Conservation (phyloP, 2,329 filamentous ascomycete species). For the Scedosporium minutisporum region DNA sequence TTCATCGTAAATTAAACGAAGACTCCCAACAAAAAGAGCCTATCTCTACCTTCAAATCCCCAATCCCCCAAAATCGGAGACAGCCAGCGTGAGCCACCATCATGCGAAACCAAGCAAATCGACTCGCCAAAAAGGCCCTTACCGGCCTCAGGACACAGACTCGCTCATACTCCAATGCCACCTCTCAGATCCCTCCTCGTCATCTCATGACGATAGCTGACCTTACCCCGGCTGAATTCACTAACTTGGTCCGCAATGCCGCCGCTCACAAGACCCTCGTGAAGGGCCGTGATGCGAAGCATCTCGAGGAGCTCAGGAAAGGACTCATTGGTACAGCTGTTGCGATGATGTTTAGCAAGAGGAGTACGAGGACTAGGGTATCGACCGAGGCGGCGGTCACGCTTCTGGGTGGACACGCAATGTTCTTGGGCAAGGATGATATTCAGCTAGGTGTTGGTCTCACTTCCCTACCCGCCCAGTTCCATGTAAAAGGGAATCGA, state of each 20-base stretch:
- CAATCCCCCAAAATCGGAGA: background rate
- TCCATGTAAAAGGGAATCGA: background rate
- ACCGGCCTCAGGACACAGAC: constrained; percentile 1
- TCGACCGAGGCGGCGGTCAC: constrained; percentile 86
- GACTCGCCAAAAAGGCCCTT: constrained; percentile 2
- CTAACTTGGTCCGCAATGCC: constrained; percentile 74
- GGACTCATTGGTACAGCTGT: constrained; percentile 68
- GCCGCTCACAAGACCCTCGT: constrained; percentile 64
- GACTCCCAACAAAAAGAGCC: background rate
- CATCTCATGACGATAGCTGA: constrained; percentile 91
- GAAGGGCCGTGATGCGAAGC: constrained; percentile 50
- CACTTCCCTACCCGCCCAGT: background rate
- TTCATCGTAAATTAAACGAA: background rate
- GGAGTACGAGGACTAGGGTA: constrained; percentile 84
- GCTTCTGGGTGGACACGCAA: constrained; percentile 83
- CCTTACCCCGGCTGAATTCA: constrained; percentile 69
- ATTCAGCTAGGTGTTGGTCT: constrained; percentile 78
- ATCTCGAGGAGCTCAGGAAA: constrained; percentile 48
- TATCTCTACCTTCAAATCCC: background rate
- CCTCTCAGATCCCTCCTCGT: constrained; percentile 40
- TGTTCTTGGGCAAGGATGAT: constrained; percentile 93
- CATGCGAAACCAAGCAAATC: constrained; percentile 3
- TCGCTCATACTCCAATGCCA: background rate
- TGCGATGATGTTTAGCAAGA: constrained; percentile 95
- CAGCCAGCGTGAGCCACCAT: background rate